Evolutionary conservation across 257 asterid genomes (phyloP), one percentile per base, ranked within the genome.

Genomic region (Plantago major): DNA sequence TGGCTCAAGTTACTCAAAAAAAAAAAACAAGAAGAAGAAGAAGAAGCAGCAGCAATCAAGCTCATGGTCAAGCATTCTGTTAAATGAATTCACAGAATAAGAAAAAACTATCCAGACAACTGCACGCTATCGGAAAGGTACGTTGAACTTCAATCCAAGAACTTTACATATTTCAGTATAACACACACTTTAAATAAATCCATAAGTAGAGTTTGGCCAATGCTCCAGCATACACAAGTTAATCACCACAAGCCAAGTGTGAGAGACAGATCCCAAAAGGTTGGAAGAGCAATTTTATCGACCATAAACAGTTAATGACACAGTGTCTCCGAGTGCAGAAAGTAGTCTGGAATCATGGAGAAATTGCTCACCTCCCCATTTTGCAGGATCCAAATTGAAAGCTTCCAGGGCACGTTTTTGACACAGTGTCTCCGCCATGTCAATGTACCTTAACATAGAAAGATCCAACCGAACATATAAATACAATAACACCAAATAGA

Each of bases 371-470:
- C 98, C 98, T 82, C 98, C 98, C 98, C 98, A 91, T 80, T 86
- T 84, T 55, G 79, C 78, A 48, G 96, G 96, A 73, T 91, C 98
- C 85, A 91, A 64, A 16, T 59, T 56, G 62, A 91, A 91, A 51
- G 91, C 78, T 73, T 91, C 98, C 15, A 91, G 70, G 52, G 98
- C 98, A 60, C 98, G 95, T 72, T 84, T 86, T 83, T 91, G 98
- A 72, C 98, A 91, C 78, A 91, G 72, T 60, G 74, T 84, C 81
- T 91, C 98, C 0, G 96, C 98, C 98, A 91, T 91, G 76, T 91
- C 98, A 55, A 91, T 91, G 77, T 88, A 91, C 93, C 98, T 91
- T 60, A 46, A 74, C 60, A 64, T 18, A 59, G 42, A 45, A 47
- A 75, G 43, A 30, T 46, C 47, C 44, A 59, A 46, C 26, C 18